phyloP scores from a whole-genome alignment of 768 basidiomycete species.

The Lactifluus hygrophoroides region DNA sequence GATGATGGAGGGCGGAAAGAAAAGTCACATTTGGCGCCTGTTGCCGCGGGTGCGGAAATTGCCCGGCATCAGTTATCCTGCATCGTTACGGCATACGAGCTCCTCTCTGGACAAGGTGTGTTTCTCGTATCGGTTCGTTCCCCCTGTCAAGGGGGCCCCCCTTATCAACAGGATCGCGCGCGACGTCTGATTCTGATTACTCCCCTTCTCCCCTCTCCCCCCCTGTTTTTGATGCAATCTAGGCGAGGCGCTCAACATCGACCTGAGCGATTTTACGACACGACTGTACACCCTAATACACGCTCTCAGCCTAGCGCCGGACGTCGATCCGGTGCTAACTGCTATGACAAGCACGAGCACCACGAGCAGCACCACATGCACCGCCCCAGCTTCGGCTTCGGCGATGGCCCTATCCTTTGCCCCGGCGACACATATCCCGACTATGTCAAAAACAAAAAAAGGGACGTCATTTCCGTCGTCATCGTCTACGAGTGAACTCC shows the following conservation, averaged over 20 bases:
- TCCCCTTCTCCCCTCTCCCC: no score
- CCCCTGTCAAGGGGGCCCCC: no score
- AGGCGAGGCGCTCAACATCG: slow-evolving; percentile 98
- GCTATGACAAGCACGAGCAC: slow-evolving; percentile 11
- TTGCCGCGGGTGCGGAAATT: slow-evolving; percentile 27
- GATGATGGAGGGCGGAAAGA: slow-evolving; percentile 4
- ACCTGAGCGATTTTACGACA: slow-evolving; percentile 81
- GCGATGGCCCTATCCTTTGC: no score
- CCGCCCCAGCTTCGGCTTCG: slow-evolving; percentile 2
- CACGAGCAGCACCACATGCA: slow-evolving; percentile 10
- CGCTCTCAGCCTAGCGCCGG: slow-evolving; percentile 56
- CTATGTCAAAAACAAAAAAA: no score
- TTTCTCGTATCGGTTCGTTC: no score
- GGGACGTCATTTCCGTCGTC: no score
- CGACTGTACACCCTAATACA: slow-evolving; percentile 77
- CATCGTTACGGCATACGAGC: slow-evolving; percentile 94
- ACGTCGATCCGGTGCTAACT: slow-evolving; percentile 46
- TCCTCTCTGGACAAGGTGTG: slow-evolving; percentile 89
- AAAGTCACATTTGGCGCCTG: slow-evolving; percentile 17
- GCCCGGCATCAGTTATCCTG: slow-evolving; percentile 65
- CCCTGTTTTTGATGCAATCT: slow-evolving; percentile 11
- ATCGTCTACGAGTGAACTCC: slow-evolving; percentile 49
- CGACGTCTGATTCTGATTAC: not conserved
- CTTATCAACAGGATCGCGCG: slow-evolving; percentile 1
- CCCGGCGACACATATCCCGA: no score